Evolutionary conservation across 805 yeast genomes (phyloP).

Genomic region (Cyberlindnera veronae): DNA sequence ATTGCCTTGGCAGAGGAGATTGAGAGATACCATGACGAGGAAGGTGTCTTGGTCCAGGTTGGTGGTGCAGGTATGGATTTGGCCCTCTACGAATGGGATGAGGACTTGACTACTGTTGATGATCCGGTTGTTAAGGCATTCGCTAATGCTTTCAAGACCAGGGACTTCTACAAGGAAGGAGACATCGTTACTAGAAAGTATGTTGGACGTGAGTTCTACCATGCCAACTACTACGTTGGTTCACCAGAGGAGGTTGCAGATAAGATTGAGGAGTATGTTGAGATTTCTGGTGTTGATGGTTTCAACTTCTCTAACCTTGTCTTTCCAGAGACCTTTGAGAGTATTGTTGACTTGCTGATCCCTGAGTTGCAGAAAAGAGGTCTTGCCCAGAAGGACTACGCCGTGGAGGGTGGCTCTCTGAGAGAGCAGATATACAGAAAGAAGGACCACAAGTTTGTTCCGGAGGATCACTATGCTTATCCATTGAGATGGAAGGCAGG

Average conservation of each 20-base stretch:
- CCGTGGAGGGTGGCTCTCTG: slow-evolving; percentile 33
- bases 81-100: slow-evolving; percentile 42
- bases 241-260: slow-evolving; percentile 40
- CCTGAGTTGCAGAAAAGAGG: slow-evolving; percentile 39
- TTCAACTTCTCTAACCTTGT: slow-evolving; percentile 40
- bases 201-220: slow-evolving; percentile 27
- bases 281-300: slow-evolving; percentile 39
- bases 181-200: slow-evolving; percentile 30
- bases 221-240: slow-evolving; percentile 30
- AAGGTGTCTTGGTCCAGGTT: slow-evolving; percentile 42
- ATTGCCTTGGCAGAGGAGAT: slow-evolving; percentile 34
- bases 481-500: slow-evolving; percentile 25
- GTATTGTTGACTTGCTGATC: slow-evolving; percentile 33
- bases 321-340: slow-evolving; percentile 41
- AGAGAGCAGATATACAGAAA: slow-evolving; percentile 33
- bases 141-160: slow-evolving; percentile 28
- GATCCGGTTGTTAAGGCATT: slow-evolving; percentile 34
- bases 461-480: slow-evolving; percentile 25
- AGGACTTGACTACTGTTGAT: slow-evolving; percentile 36
- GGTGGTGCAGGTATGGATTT: slow-evolving; percentile 46
- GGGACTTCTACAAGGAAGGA: slow-evolving; percentile 22
- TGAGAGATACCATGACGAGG: slow-evolving; percentile 34
- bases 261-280: slow-evolving; percentile 38
- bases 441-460: slow-evolving; percentile 24
- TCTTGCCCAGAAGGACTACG: slow-evolving; percentile 31